Conservation (phyloP, 768 basidiomycete species). For the Hericium alpestre region DNA sequence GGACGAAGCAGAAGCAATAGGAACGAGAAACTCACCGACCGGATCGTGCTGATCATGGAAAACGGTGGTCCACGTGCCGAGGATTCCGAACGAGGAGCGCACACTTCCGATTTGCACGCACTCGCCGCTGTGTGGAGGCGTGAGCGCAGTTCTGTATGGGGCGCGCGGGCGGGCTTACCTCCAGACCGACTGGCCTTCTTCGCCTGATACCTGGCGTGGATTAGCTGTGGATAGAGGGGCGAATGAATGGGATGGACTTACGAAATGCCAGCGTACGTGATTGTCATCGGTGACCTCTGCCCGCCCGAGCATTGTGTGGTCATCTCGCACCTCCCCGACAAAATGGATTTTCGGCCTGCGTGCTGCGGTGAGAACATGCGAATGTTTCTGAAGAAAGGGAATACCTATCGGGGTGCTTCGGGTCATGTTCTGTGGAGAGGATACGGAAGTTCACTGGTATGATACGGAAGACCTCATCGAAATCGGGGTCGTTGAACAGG, state of each 20-base stretch:
- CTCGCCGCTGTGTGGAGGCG: slow-evolving; percentile 33
- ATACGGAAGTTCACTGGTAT: slow-evolving; percentile 38
- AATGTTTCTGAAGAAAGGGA: not conserved
- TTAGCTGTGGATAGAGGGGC: not conserved
- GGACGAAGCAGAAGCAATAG: not conserved
- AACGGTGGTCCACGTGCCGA: slow-evolving; percentile 44
- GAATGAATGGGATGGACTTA: slow-evolving; percentile 22
- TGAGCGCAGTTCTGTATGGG: not conserved
- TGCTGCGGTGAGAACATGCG: not conserved
- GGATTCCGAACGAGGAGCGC: slow-evolving; percentile 46
- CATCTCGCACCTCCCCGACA: slow-evolving; percentile 37
- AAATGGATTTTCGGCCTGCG: slow-evolving; percentile 41
- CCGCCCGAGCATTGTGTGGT: slow-evolving; percentile 38
- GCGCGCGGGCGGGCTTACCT: slow-evolving; percentile 6
- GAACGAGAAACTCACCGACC: slow-evolving; percentile 27
- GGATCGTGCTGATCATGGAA: slow-evolving; percentile 38
- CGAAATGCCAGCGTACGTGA: slow-evolving; percentile 55
- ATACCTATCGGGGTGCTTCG: slow-evolving; percentile 29
- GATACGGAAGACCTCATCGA: slow-evolving; percentile 42
- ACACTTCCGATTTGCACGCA: slow-evolving; percentile 53
- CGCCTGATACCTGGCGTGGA: slow-evolving; percentile 1
- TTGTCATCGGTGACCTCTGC: slow-evolving; percentile 48
- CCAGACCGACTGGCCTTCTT: slow-evolving; percentile 20
- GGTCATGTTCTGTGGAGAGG: slow-evolving; percentile 31
- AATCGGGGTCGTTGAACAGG: slow-evolving; percentile 40